Evolutionary conservation across 2,329 filamentous ascomycete genomes (phyloP).

Genomic region (Aspergillus costaricaensis): DNA sequence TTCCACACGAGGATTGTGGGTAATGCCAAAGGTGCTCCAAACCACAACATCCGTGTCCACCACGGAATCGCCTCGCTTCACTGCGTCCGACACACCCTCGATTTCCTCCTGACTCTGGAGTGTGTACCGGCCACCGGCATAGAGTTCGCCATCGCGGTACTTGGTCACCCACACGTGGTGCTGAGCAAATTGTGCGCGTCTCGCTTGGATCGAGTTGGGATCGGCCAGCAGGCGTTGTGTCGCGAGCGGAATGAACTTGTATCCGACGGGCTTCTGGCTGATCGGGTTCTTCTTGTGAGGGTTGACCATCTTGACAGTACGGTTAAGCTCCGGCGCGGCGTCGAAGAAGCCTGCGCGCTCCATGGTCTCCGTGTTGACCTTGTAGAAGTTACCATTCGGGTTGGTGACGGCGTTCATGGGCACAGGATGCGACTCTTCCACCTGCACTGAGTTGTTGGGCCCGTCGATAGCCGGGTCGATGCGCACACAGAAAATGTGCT

Average conservation of each 20-base stretch:
- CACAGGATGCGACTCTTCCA: conserved; percentile 62
- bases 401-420: conserved; percentile 55
- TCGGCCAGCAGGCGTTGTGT: conserved; percentile 62
- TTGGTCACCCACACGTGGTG: conserved; percentile 59
- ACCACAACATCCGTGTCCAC: conserved; percentile 46
- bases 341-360: conserved; percentile 53
- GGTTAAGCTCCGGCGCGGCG: conserved; percentile 44
- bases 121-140: conserved; percentile 57
- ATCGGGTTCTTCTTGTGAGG: conserved; percentile 54
- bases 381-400: conserved; percentile 56
- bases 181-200: conserved; percentile 57
- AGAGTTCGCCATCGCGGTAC: conserved; percentile 55
- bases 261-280: conserved; percentile 56
- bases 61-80: conserved; percentile 36
- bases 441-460: conserved; percentile 54
- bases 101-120: conserved; percentile 52
- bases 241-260: conserved; percentile 58
- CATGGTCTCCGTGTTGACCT: conserved; percentile 49
- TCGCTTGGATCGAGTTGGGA: conserved; percentile 52
- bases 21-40: conserved; percentile 49
- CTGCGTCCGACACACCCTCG: conserved; percentile 37
- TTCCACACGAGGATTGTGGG: conserved; percentile 48
- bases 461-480: conserved; percentile 63
- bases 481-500: conserved; percentile 72
- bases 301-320: conserved; percentile 62